Base-by-base conservation (phyloP, 2,329 filamentous ascomycete species). In the Fusarium sp. region DNA sequence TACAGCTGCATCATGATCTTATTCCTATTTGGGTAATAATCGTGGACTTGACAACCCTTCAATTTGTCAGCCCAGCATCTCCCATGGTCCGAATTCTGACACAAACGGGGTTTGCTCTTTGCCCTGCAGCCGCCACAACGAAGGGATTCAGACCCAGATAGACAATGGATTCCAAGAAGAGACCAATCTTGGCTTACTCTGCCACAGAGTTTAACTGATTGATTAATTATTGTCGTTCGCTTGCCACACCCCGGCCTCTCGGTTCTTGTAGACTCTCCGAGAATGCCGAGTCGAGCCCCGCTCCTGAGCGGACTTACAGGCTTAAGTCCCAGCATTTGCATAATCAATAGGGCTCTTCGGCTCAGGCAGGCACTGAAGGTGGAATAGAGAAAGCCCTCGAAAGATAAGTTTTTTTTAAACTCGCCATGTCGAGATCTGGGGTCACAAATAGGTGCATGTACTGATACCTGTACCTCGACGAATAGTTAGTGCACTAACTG, bases 261-360 rank as follows among this genome's bases (percentile, higher is more conserved):
- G 74, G 35, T 37, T 37, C 35, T 37, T 37, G 35, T 37, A 10
- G 74, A 56, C 65, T 54, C 68, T 66, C 74, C 74, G 74, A 76
- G 39, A 33, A 37, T 60, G 54, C 74, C 74, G 72, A 69, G 58
- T 62, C 39, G 46, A 31, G 60, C 65, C 73, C 74, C 70, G 65
- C 68, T 65, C 41, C 46, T 51, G 41, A 58, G 66, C 74, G 74
- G 74, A 76, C 70, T 76, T 76, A 73, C 39, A 64, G 57, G 61
- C 52, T 63, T 76, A 75, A 76, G 63, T 69, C 72, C 74, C 74
- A 75, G 39, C 41, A 54, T 31, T 35, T 41, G 41, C 52, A 72
- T 69, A 56, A 66, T 45, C 49, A 59, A 60, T 14, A 60, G 61
- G 16, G 33, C 49, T 29, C 33, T 39, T 54, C 25, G 33, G 33